Evolutionary conservation across 2,329 filamentous ascomycete genomes (phyloP).

Genomic region (Diaporthe vaccinii): DNA sequence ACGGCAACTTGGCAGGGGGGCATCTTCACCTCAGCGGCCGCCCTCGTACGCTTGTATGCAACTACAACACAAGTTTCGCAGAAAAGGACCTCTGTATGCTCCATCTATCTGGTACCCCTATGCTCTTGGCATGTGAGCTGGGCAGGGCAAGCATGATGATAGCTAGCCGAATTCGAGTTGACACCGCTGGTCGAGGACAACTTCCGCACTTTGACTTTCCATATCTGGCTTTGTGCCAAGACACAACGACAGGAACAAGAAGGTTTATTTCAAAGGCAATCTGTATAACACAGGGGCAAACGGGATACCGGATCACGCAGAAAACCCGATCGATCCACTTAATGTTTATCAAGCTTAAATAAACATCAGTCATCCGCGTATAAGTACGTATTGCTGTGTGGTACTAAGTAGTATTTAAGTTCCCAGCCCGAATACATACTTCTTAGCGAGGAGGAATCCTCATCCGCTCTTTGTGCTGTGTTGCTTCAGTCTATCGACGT

Average conservation of each 20-base stretch:
- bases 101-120: constrained; percentile 6
- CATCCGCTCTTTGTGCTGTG: background rate
- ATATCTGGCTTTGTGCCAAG: constrained; percentile 2
- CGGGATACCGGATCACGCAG: constrained; percentile 17
- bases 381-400: background rate
- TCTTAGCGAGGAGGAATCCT: background rate
- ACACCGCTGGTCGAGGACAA: background rate
- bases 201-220: background rate
- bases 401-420: background rate
- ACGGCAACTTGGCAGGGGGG: constrained; percentile 16
- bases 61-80: background rate
- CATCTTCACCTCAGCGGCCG: background rate
- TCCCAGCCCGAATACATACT: too few species aligned
- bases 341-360: background rate
- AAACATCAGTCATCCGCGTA: constrained; percentile 1
- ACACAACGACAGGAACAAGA: background rate
- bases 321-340: constrained; percentile 1
- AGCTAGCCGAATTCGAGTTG: background rate
- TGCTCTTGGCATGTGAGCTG: background rate
- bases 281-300: constrained; percentile 2
- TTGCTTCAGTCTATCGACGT: constrained; percentile 1
- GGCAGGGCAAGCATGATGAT: background rate
- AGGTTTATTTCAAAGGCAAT: background rate
- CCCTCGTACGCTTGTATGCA: background rate
- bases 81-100: background rate